Conservation (phyloP, 169 alveolate species). For the Cystoisospora suis region DNA sequence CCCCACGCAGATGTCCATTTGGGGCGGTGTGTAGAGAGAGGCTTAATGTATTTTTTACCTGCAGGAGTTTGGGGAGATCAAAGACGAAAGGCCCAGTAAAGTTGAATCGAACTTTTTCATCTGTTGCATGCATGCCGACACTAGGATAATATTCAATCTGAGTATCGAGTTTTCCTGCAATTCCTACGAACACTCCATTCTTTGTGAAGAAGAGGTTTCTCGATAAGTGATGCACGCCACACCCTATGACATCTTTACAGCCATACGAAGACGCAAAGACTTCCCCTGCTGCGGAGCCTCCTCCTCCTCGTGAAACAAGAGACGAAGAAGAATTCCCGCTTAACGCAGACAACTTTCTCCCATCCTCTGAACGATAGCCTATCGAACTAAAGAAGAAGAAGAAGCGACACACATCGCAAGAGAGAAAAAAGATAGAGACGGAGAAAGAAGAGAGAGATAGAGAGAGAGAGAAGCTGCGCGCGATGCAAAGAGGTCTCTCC, state of each 20-base stretch:
- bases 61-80: conserved; percentile 58
- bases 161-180: conserved; percentile 38
- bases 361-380: conserved; percentile 82
- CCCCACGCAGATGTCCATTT: too few relatives aligned
- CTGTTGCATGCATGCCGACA: conserved; percentile 64
- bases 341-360: conserved; percentile 72
- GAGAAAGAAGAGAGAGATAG: background rate
- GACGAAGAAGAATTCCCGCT: conserved; percentile 32
- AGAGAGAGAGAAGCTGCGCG: background rate
- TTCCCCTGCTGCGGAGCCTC: conserved; percentile 56
- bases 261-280: conserved; percentile 76
- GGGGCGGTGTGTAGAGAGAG: too few relatives aligned
- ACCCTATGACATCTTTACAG: conserved; percentile 80
- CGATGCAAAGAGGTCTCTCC: conserved; percentile 67
- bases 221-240: conserved; percentile 78
- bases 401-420: background rate
- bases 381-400: conserved; percentile 65
- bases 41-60: conserved; percentile 15
- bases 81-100: conserved; percentile 75
- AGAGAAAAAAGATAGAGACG: background rate
- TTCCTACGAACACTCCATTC: conserved; percentile 79
- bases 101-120: conserved; percentile 68
- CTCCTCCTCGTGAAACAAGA: background rate
- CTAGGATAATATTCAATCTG: conserved; percentile 68
- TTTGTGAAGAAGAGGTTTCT: conserved; percentile 79